phyloP scores from a whole-genome alignment of 1,139 yeast species.

The Schizosaccharomyces versatilis region DNA sequence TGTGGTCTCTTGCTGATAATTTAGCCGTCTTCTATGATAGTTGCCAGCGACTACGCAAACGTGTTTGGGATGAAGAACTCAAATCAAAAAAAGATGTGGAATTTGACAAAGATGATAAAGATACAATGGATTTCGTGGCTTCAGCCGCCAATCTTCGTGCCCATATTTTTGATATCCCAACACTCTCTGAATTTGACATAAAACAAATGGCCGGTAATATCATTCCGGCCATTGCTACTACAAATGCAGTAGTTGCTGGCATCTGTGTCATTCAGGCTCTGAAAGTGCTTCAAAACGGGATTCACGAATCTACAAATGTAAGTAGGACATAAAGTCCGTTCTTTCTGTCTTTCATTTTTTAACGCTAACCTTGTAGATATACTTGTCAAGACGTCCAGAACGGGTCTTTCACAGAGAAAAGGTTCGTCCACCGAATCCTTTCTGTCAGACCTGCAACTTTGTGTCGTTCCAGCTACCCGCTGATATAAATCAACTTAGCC shows the following conservation, averaged over 20 bases:
- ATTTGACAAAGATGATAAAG: slow-evolving; percentile 90
- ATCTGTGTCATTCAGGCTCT: slow-evolving; percentile 55
- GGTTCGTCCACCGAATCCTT: slow-evolving; percentile 37
- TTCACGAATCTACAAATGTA: slow-evolving; percentile 17
- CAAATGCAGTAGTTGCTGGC: slow-evolving; percentile 89
- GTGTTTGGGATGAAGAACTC: slow-evolving; percentile 30
- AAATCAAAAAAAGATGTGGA: slow-evolving; percentile 23
- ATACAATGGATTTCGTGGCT: slow-evolving; percentile 67
- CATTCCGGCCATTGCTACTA: slow-evolving; percentile 95
- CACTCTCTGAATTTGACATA: slow-evolving; percentile 62
- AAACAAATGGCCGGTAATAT: slow-evolving; percentile 94
- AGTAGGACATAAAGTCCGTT: background rate
- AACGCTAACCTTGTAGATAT: slow-evolving; percentile 24
- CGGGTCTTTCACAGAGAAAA: slow-evolving; percentile 45
- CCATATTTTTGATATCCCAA: slow-evolving; percentile 43
- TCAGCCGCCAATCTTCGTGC: slow-evolving; percentile 76
- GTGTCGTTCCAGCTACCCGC: slow-evolving; percentile 30
- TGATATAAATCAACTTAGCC: slow-evolving; percentile 20
- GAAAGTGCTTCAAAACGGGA: slow-evolving; percentile 24
- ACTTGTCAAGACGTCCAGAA: slow-evolving; percentile 43
- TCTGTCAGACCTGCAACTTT: slow-evolving; percentile 54
- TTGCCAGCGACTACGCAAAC: slow-evolving; percentile 13
- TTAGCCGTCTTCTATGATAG: slow-evolving; percentile 36
- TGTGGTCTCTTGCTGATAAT: slow-evolving; percentile 46
- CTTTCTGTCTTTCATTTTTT: slow-evolving; percentile 15